phyloP scores from a whole-genome alignment of 306 rosid species.

The Rubus parviflorus region DNA sequence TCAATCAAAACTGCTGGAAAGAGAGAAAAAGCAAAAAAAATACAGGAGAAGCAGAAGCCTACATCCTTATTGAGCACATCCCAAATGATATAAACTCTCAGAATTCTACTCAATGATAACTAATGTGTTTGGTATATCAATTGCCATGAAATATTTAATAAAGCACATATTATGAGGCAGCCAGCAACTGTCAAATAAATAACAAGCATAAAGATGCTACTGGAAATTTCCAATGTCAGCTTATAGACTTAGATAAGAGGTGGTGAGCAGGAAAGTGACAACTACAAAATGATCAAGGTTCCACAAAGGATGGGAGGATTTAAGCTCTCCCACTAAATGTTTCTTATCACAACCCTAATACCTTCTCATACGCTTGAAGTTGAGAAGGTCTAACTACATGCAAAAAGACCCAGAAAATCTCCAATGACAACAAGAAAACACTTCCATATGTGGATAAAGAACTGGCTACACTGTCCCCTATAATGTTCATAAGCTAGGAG shows the following conservation, averaged over 20 bases:
- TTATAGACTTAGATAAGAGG: background rate
- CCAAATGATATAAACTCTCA: background rate
- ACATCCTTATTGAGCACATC: background rate
- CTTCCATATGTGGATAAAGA: background rate
- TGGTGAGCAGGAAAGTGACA: background rate
- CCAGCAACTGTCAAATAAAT: background rate
- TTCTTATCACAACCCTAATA: background rate
- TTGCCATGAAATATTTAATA: background rate
- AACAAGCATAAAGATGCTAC: background rate
- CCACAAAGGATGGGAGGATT: background rate
- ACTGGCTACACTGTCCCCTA: background rate
- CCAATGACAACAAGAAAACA: background rate
- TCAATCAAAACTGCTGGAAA: conserved; percentile 9
- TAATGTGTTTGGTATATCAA: background rate
- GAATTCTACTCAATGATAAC: background rate
- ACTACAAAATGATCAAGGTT: background rate
- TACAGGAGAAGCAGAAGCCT: background rate
- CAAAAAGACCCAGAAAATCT: background rate
- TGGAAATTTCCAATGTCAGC: background rate
- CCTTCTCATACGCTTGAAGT: background rate
- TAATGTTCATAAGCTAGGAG: background rate
- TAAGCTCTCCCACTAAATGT: background rate
- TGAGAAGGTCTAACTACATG: background rate
- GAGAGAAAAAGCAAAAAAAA: background rate
- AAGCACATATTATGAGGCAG: background rate